Base-by-base conservation (phyloP, 208 protist genomes). In the Trypanosoma boissoni region DNA sequence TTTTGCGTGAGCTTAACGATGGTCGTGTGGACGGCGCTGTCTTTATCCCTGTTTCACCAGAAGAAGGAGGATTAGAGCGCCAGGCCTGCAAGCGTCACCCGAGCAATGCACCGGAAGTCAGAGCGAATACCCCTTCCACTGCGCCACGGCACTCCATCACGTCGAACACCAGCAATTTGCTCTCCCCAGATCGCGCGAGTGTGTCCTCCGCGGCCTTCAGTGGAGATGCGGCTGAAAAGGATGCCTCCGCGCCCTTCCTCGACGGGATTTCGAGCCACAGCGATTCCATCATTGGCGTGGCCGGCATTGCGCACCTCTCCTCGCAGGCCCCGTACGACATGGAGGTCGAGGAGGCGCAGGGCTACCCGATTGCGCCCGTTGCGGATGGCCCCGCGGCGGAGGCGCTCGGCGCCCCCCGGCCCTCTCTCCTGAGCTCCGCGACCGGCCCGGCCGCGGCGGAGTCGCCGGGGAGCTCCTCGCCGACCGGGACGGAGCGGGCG, bases 1-100 rank as follows among this genome's bases (percentile, higher is more conserved):
- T 82, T 54, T 57, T 94, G 21, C 51, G 58, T 6, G 65, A 82
- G 21, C 72, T 65, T 59, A 88, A 76, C 60, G 84, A 95, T 55
- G 84, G 83, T 32, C 49, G 62, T n/a, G 75, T 80, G 8, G 69
- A 80, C 20, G 77, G 86, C 10, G 74, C 64, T 23, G 64, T 80
- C 12, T 43, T 78, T 12, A 70, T 87, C 31, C 8, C 45, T 3
- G 79, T 94, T 20, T 67, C 80, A 6, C 66, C 56, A 16, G 80
- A 88, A 43, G 78, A 91, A 41, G 86, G 80, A 39, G 84, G 84
- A n/a, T 31, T 76, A 23, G 53, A 65, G n/a, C 32, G 31, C 34
- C 31, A 21, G 16, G 53, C 28, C 9, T 21, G 37, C 21, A 23
- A 51, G 1, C 3, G 14, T 3, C 2, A 34, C 8, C 53, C 26